Evolutionary conservation across 2,329 filamentous ascomycete species (phyloP).

Genomic region (Parastagonospora avenae): DNA sequence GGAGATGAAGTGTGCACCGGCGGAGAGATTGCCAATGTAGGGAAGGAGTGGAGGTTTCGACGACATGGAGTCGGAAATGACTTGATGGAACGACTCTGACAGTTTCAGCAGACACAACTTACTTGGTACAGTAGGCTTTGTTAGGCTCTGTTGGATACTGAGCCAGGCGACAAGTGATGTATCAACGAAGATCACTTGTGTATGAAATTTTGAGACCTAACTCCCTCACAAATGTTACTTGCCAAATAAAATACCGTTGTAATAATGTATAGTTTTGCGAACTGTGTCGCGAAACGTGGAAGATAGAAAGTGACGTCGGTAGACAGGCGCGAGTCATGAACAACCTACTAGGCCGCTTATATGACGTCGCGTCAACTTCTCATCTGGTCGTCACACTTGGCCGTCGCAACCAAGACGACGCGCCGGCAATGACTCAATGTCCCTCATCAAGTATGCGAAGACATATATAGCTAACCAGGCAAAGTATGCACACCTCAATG

Average conservation of each 20-base stretch:
- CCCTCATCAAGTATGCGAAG: constrained; percentile 45
- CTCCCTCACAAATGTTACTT: too few relatives aligned
- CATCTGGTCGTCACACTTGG: constrained; percentile 7
- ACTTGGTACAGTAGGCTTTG: neutral
- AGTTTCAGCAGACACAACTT: neutral
- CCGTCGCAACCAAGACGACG: constrained; percentile 11
- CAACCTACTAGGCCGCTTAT: neutral
- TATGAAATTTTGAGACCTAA: too few relatives aligned
- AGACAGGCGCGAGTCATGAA: constrained; percentile 2
- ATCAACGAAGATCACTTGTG: too few relatives aligned
- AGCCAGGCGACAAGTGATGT: too few relatives aligned
- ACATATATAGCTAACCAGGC: constrained; percentile 42
- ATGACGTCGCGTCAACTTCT: constrained; percentile 21
- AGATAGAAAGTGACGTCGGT: neutral
- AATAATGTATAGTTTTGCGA: neutral
- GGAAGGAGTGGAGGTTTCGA: constrained; percentile 55
- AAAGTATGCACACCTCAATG: constrained; percentile 43
- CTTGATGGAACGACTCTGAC: constrained; percentile 27
- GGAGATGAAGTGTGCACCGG: constrained; percentile 15
- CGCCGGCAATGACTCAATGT: constrained; percentile 43
- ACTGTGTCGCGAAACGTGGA: neutral
- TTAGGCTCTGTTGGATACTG: too few relatives aligned
- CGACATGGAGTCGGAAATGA: constrained; percentile 43
- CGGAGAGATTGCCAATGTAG: constrained; percentile 59
- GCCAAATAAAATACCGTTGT: neutral